Percentiles rank a stretch among this genome's conserved stretches.
phyloP scores from a whole-genome alignment of 768 basidiomycete genomes.

The Auriscalpium orientale region DNA sequence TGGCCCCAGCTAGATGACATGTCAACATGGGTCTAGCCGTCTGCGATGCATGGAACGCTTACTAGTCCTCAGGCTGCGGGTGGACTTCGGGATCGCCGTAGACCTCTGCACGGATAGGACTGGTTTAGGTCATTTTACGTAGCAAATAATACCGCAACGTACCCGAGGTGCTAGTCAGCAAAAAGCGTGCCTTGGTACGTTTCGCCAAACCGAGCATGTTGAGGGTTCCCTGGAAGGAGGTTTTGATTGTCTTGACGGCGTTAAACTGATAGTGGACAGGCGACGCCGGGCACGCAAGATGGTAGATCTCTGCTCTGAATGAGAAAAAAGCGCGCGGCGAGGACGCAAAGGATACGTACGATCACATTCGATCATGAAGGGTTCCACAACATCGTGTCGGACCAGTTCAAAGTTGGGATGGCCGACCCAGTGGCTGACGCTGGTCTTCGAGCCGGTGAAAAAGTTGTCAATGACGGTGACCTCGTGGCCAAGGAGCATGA shows the following conservation, averaged over 20 bases:
- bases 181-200: conserved; percentile 93
- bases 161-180: conserved; percentile 94
- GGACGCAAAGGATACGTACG: conserved; percentile 43
- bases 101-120: conserved; percentile 53
- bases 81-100: conserved; percentile 99
- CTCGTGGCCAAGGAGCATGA: conserved; percentile 97
- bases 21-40: conserved; percentile 9
- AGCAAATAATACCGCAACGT: conserved; percentile 16
- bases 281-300: conserved; percentile 95
- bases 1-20: conserved; percentile 73
- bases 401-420: conserved; percentile 99
- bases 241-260: conserved; percentile 96
- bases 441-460: conserved; percentile 97
- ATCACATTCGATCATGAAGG: conserved; percentile 98
- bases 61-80: conserved; percentile 95
- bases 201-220: conserved; percentile 99
- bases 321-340: conserved; percentile 1
- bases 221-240: conserved; percentile 95
- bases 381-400: conserved; percentile 94
- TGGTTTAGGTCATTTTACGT: neutral
- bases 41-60: conserved; percentile 24
- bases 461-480: conserved; percentile 98
- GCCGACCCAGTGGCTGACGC: conserved; percentile 91
- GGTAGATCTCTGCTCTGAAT: conserved; percentile 75
- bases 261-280: conserved; percentile 98